Conservation (phyloP, 352 stramenopile species). For the Phytophthora cryptogea region DNA sequence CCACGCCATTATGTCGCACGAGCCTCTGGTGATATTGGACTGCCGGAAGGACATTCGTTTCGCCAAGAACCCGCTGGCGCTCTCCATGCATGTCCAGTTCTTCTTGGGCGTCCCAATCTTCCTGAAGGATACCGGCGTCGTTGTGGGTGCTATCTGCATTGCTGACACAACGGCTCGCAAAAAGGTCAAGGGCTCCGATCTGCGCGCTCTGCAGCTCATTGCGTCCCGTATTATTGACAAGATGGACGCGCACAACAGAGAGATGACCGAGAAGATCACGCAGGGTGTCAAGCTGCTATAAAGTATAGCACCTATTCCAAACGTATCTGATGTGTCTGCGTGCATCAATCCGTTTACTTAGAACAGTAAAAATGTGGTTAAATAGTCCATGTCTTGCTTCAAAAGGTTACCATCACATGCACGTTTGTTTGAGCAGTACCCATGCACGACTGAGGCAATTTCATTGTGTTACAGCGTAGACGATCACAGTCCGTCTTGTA, state of each 20-base stretch:
- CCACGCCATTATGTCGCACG: slow-evolving; percentile 76
- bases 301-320: slow-evolving; percentile 7
- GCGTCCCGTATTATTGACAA: slow-evolving; percentile 71
- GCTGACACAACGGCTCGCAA: slow-evolving; percentile 69
- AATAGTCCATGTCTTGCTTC: slow-evolving; percentile 22
- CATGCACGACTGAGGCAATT: too few species aligned
- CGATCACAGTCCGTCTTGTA: neutral
- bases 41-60: slow-evolving; percentile 82
- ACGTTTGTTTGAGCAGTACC: too few species aligned
- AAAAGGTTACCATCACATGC: slow-evolving; percentile 10
- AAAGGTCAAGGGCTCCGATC: slow-evolving; percentile 64
- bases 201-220: slow-evolving; percentile 72
- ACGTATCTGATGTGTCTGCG: slow-evolving; percentile 3
- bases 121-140: slow-evolving; percentile 63
- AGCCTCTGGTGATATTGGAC: slow-evolving; percentile 75
- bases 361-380: slow-evolving; percentile 28
- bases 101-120: slow-evolving; percentile 78
- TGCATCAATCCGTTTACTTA: neutral
- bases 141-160: slow-evolving; percentile 75
- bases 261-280: slow-evolving; percentile 32
- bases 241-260: slow-evolving; percentile 60
- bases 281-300: slow-evolving; percentile 49
- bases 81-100: slow-evolving; percentile 77
- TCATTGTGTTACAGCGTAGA: slow-evolving; percentile 12
- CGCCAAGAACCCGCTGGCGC: slow-evolving; percentile 77